These are phyloP conservation scores for Cenchrus americanus DNA, from an alignment of 176 grass and related monocot genomes.

Conservation along the genomic window DNA sequence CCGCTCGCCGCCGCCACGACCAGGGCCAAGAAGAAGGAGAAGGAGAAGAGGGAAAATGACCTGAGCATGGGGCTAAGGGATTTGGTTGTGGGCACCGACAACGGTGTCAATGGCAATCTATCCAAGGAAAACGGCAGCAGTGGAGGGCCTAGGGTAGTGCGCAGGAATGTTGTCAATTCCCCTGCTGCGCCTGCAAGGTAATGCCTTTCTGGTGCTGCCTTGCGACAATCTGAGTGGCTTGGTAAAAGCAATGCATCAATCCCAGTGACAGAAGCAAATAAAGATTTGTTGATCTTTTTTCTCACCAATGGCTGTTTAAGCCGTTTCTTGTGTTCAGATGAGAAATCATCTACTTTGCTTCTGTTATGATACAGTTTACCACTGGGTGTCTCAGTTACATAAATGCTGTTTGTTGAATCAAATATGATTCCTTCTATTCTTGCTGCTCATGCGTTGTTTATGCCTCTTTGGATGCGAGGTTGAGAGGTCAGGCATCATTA, in stretches of 20 bases:
- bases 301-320: slow-evolving; percentile 28
- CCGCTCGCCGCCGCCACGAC: slow-evolving; percentile 50
- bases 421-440: neutral
- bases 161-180: slow-evolving; percentile 57
- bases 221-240: neutral
- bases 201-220: slow-evolving; percentile 34
- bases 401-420: slow-evolving; percentile 27
- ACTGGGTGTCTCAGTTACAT: neutral
- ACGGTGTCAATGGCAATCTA: slow-evolving; percentile 16
- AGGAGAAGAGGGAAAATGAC: slow-evolving; percentile 66
- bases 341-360: slow-evolving; percentile 48
- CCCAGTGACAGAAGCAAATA: slow-evolving; percentile 45
- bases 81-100: slow-evolving; percentile 59
- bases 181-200: slow-evolving; percentile 47
- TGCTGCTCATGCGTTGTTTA: neutral
- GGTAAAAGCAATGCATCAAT: slow-evolving; percentile 34
- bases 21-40: slow-evolving; percentile 61
- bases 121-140: slow-evolving; percentile 34
- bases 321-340: slow-evolving; percentile 25
- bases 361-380: slow-evolving; percentile 34
- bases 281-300: slow-evolving; percentile 22
- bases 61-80: slow-evolving; percentile 71
- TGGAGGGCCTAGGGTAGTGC: slow-evolving; percentile 58
- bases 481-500: neutral
- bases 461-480: slow-evolving; percentile 14